phyloP scores from a whole-genome alignment of 2,329 filamentous ascomycete genomes.

The Verticillium alfalfae region DNA sequence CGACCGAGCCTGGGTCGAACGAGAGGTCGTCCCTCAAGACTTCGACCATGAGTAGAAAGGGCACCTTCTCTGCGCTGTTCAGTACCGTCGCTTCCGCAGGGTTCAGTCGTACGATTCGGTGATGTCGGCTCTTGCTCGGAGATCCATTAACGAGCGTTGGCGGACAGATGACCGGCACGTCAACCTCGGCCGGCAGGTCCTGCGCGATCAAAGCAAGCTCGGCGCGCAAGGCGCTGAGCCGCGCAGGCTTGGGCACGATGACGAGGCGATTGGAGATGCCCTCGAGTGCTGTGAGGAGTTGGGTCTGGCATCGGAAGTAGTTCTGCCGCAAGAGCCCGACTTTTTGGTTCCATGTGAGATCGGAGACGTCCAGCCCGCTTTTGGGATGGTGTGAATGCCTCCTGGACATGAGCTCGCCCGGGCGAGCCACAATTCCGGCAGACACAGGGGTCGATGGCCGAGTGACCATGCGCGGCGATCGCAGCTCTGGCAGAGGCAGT shows the following conservation, averaged over 20 bases:
- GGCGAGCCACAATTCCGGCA: slow-evolving; percentile 40
- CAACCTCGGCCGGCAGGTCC: slow-evolving; percentile 76
- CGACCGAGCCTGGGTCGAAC: slow-evolving; percentile 68
- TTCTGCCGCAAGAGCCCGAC: slow-evolving; percentile 70
- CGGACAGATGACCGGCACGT: slow-evolving; percentile 77
- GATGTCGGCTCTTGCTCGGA: slow-evolving; percentile 71
- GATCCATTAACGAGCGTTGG: slow-evolving; percentile 67
- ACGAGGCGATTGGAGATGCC: slow-evolving; percentile 83
- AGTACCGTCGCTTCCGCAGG: slow-evolving; percentile 79
- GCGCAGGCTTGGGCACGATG: slow-evolving; percentile 73
- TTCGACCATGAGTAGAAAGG: slow-evolving; percentile 80
- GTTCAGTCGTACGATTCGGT: slow-evolving; percentile 77
- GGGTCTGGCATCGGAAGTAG: slow-evolving; percentile 77
- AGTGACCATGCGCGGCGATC: slow-evolving; percentile 45
- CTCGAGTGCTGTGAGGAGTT: slow-evolving; percentile 74
- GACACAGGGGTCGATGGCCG: slow-evolving; percentile 54
- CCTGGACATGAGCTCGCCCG: slow-evolving; percentile 43
- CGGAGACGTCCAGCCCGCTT: slow-evolving; percentile 50
- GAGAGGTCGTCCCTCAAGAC: slow-evolving; percentile 77
- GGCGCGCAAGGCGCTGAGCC: slow-evolving; percentile 73
- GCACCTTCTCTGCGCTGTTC: slow-evolving; percentile 82
- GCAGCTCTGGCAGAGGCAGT: slow-evolving; percentile 56
- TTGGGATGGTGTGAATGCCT: slow-evolving; percentile 59
- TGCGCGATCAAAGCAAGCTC: slow-evolving; percentile 77
- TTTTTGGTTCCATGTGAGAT: slow-evolving; percentile 61